Base-by-base conservation (phyloP, 2,329 filamentous ascomycete genomes). In the Sporothrix curviconia region DNA sequence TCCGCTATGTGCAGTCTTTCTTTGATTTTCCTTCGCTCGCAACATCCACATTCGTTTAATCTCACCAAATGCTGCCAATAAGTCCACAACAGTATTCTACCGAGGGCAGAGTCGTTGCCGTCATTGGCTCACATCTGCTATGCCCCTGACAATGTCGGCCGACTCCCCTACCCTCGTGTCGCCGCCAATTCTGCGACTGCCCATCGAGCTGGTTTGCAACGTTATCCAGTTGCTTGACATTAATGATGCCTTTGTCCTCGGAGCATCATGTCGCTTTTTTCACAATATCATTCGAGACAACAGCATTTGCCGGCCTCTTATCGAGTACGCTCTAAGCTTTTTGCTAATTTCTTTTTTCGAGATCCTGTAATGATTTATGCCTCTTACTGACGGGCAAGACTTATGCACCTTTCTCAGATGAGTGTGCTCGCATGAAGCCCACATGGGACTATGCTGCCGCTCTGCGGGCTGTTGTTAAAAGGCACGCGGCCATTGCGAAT, bases 141-240 rank as follows among this genome's bases (percentile, higher is more conserved):
- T 50, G 30, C 17, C 17, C 2, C n/a, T n/a, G n/a, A 14, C 50
- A 25, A 19, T 19, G n/a, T 22, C 17, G 28, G 3, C n/a, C n/a
- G 14, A 24, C 17, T 22, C 4, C 14, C 24, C 40, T 25, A 11
- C 28, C 28, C 28, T 11, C 6, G 28, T 32, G 28, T 22, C 17
- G 52, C 72, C 73, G 68, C 66, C 67, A 50, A 63, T 75, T 22
- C 58, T 67, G 36, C 62, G 59, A 15, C 59, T 89, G 12, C 85
- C 86, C 0, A 84, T 81, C 65, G 86, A 89, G 69, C 73, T 89
- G n/a, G 70, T 87, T 28, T 79, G 80, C 51, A 76, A 80, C 53
- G 78, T 89, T 53, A 74, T 78, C 7, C 72, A 72, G 7, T 70
- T 75, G 56, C 73, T 89, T 36, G 73, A 78, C 17, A 70, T 85